These are phyloP conservation scores for Boletus rufocinnamomeus DNA, from an alignment of 768 basidiomycete species.

Conservation along the genomic window DNA sequence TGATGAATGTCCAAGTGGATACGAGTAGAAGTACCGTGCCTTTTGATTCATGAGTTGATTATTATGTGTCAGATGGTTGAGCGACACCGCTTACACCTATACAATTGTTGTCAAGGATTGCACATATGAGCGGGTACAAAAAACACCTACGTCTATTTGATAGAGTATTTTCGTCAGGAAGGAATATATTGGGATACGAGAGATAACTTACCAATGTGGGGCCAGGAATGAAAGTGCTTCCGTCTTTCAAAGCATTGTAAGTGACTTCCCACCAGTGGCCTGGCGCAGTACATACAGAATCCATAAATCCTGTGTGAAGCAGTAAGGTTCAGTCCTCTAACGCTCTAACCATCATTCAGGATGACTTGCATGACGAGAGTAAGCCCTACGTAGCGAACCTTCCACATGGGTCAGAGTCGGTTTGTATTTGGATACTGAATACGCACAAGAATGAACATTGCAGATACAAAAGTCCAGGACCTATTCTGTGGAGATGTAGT, in stretches of 20 bases:
- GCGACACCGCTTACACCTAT: slow-evolving; percentile 19
- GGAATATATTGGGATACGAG: not conserved
- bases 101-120: not conserved
- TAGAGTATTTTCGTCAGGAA: not conserved
- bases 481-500: slow-evolving; percentile 7
- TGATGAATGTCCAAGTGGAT: not conserved
- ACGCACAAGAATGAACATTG: too few species aligned
- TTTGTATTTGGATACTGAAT: too few species aligned
- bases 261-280: not conserved
- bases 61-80: not conserved
- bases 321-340: not conserved
- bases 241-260: slow-evolving; percentile 14
- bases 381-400: slow-evolving; percentile 25
- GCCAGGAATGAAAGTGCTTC: slow-evolving; percentile 22
- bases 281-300: slow-evolving; percentile 9
- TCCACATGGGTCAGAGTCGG: not conserved
- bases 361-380: slow-evolving; percentile 12
- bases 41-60: not conserved
- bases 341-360: not conserved
- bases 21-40: slow-evolving; percentile 9
- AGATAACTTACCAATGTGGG: slow-evolving; percentile 11
- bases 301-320: not conserved
- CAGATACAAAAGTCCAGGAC: slow-evolving; percentile 15
- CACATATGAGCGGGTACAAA: not conserved
- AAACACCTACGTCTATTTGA: slow-evolving; percentile 18